Conservation (phyloP, 1,284 basidiomycete genomes). For the Anthracocystis setariae region DNA sequence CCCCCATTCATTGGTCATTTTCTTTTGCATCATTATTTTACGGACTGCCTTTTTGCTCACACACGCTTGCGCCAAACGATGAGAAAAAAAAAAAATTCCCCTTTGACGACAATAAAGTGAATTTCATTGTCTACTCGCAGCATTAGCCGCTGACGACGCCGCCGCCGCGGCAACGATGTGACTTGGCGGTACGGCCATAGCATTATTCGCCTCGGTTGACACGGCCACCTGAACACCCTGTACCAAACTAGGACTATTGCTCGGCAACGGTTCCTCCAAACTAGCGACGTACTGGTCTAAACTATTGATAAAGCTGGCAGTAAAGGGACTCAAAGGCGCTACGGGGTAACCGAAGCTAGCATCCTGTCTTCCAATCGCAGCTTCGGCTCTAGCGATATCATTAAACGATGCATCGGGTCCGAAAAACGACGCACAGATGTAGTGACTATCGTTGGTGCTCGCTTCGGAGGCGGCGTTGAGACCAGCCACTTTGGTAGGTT, state of each 20-base stretch:
- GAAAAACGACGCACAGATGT: slow-evolving; percentile 41
- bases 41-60: too few species aligned
- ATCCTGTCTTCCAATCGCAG: slow-evolving; percentile 43
- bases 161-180: slow-evolving; percentile 25
- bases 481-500: background rate
- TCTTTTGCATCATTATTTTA: too few species aligned
- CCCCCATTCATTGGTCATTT: too few species aligned
- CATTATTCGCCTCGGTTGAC: slow-evolving; percentile 8
- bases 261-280: slow-evolving; percentile 41
- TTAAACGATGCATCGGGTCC: slow-evolving; percentile 44
- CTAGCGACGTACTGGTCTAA: slow-evolving; percentile 48
- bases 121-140: background rate
- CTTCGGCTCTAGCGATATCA: slow-evolving; percentile 39
- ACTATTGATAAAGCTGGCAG: slow-evolving; percentile 41
- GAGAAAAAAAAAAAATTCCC: too few species aligned
- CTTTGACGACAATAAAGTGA: too few species aligned
- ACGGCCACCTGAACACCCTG: slow-evolving; percentile 8
- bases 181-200: slow-evolving; percentile 21
- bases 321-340: slow-evolving; percentile 40
- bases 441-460: slow-evolving; percentile 31
- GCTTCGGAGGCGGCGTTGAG: slow-evolving; percentile 2
- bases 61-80: too few species aligned
- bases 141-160: background rate
- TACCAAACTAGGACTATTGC: slow-evolving; percentile 5
- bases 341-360: slow-evolving; percentile 37